phyloP scores from a whole-genome alignment of 495 filamentous ascomycete species.

The Daldinia childiae region DNA sequence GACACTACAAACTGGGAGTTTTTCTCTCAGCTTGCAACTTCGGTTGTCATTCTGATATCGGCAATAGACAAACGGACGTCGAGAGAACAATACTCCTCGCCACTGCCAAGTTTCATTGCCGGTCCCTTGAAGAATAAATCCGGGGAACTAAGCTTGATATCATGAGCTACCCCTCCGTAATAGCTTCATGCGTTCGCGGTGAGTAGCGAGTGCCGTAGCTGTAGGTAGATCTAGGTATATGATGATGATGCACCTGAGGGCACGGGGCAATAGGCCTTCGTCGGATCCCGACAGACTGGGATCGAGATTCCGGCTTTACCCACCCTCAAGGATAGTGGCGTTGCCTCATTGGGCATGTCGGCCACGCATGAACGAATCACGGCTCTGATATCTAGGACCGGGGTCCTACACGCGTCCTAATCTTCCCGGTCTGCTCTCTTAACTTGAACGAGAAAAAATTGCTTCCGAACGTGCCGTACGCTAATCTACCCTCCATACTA shows the following conservation, averaged over 20 bases:
- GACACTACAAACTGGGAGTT: not conserved
- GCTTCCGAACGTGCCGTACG: conserved; percentile 33
- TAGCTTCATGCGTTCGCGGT: conserved; percentile 22
- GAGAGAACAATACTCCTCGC: conserved; percentile 13
- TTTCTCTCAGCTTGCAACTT: not conserved
- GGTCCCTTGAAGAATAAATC: conserved; percentile 20
- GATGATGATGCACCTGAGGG: too few species aligned
- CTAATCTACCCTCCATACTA: conserved; percentile 6
- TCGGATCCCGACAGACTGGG: conserved; percentile 40
- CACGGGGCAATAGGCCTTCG: conserved; percentile 1
- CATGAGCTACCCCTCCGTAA: conserved; percentile 21
- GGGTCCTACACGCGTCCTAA: conserved; percentile 29
- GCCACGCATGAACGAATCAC: conserved; percentile 26
- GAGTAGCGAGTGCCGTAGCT: conserved; percentile 2
- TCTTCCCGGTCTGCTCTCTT: conserved; percentile 37
- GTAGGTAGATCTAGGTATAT: conserved; percentile 19
- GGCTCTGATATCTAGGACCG: conserved; percentile 5
- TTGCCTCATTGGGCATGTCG: conserved; percentile 34
- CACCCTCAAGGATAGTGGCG: conserved; percentile 16
- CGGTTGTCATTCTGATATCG: not conserved
- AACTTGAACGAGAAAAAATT: conserved; percentile 19
- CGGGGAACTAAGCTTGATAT: conserved; percentile 33
- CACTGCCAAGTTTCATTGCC: conserved; percentile 38
- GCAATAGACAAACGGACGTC: not conserved
- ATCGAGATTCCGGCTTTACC: conserved; percentile 41